Evolutionary conservation across 1,284 basidiomycete species (phyloP), one percentile per base, ranked within the genome.

Genomic region (Crepidotus sp.): DNA sequence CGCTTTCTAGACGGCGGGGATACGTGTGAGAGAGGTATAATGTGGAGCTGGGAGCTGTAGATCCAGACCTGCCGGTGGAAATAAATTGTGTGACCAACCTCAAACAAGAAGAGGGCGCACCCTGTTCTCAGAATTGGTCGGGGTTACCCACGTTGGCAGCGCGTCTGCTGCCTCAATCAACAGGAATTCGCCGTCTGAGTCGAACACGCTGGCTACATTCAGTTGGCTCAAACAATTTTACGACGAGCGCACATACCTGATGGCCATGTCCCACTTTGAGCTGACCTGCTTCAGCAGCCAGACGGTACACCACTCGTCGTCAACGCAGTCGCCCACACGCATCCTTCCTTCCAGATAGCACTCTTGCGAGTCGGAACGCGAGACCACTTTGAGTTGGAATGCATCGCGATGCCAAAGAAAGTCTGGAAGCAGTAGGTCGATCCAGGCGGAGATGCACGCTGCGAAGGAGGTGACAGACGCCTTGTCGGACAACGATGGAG

Each of bases 161-260:
- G 71, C 74, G 44, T 98, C 86, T 8, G 96, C 96, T 3, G 91
- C 95, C 66, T 99, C 95, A 52, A 98, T 98, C 48, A 98, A 74
- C 31, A 98, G 64, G 58, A 98, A 97, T 57, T 98, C 90, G 22
- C 96, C 96, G 61, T 99, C 95, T 3, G 86, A 83, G 64, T 98
- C 95, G 49, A 77, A 80, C 1, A 85, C 74, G 53, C 90, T 89
- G 31, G 42, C 27, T 21, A 42, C 27, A 24, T 31, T 50, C 14
- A 51, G 45, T 39, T 41, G 40, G 10, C 46, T 37, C 31, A 22
- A 47, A 31, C 45, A 51, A 6, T n/a, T 21, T 29, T 42, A 19
- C 45, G 46, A 22, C 45, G 18, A 42, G 50, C 11, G 45, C 43
- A 32, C 18, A 52, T 69, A 86, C 85, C 83, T 82, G 43, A 92